Percentiles rank a stretch among this genome's conserved stretches.
These are phyloP conservation scores for Puccinia hordei DNA, from an alignment of 1,284 basidiomycete species.

Conservation along the genomic window DNA sequence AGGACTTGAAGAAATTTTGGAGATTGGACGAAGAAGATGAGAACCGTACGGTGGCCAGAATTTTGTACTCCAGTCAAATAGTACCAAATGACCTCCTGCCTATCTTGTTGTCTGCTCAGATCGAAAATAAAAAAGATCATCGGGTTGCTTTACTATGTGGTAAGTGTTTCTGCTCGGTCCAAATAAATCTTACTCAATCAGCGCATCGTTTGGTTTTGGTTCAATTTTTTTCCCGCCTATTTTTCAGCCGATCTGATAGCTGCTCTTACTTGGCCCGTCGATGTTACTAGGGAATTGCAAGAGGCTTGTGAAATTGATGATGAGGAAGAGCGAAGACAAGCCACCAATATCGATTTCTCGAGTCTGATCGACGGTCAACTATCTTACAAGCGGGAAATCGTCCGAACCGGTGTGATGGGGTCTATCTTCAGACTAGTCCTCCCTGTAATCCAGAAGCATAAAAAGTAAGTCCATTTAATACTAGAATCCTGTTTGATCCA, in stretches of 20 bases:
- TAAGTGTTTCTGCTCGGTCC: conserved; percentile 56
- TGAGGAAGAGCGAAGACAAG: conserved; percentile 65
- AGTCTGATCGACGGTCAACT: conserved; percentile 76
- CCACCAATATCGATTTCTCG: conserved; percentile 80
- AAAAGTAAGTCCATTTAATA: conserved; percentile 55
- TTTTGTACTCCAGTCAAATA: conserved; percentile 79
- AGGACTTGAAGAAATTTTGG: conserved; percentile 92
- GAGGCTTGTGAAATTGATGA: conserved; percentile 68
- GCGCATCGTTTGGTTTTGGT: neutral
- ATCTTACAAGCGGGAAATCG: conserved; percentile 72
- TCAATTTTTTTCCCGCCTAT: neutral
- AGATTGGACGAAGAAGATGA: conserved; percentile 91
- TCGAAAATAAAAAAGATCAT: conserved; percentile 72
- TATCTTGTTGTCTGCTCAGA: conserved; percentile 67
- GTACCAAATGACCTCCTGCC: conserved; percentile 81
- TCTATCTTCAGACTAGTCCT: conserved; percentile 59
- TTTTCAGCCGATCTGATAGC: conserved; percentile 74
- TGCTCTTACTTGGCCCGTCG: conserved; percentile 96
- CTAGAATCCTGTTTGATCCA: neutral
- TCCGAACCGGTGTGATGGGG: conserved; percentile 56
- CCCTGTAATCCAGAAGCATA: conserved; percentile 59
- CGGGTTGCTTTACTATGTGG: conserved; percentile 80
- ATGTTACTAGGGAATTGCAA: conserved; percentile 84
- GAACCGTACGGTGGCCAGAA: conserved; percentile 85
- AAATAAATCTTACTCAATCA: neutral